phyloP scores from a whole-genome alignment of 441 rosid genomes.

The Pelargonium exstipulatum region DNA sequence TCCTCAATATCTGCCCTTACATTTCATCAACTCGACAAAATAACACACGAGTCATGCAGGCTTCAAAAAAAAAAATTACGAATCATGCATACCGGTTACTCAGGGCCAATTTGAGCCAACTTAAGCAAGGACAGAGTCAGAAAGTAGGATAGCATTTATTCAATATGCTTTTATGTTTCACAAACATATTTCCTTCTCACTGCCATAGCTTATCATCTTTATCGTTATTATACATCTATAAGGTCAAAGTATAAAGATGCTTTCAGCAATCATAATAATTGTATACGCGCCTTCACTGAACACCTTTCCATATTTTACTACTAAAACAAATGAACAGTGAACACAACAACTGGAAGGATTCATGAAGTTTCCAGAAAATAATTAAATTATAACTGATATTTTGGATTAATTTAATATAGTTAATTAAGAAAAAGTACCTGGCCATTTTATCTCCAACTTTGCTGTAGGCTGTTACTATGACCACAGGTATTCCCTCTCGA shows the following conservation, averaged over 20 bases:
- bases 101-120: too few species aligned
- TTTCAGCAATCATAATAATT: not conserved
- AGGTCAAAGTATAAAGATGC: not conserved
- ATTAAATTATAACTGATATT: not conserved
- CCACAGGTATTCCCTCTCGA: conserved; percentile 16
- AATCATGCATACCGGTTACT: too few species aligned
- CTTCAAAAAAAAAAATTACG: too few species aligned
- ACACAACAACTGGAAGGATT: not conserved
- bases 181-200: too few species aligned
- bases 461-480: conserved; percentile 40
- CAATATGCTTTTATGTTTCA: too few species aligned
- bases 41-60: too few species aligned
- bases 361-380: not conserved
- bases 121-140: too few species aligned
- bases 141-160: too few species aligned
- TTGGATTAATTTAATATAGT: not conserved
- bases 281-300: not conserved
- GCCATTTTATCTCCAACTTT: conserved; percentile 68
- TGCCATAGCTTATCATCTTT: too few species aligned
- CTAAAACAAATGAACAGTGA: not conserved
- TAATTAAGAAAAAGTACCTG: conserved; percentile 39
- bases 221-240: not conserved
- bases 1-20: too few species aligned
- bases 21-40: too few species aligned
- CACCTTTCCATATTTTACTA: not conserved